Evolutionary conservation across 306 rosid species (phyloP).

Genomic region (Trifolium fragiferum): DNA sequence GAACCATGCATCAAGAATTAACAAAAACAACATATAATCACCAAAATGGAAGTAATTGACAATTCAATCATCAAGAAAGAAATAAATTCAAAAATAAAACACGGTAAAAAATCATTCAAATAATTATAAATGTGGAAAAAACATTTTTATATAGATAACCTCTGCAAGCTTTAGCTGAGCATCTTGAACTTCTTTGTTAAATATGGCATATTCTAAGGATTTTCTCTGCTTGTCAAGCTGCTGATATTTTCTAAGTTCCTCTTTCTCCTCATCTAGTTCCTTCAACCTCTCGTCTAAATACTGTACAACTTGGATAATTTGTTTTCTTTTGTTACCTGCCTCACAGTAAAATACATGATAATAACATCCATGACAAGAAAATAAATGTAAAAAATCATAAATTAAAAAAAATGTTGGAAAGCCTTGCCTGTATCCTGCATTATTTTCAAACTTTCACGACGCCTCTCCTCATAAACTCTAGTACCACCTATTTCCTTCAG

Average conservation of each 20-base stretch:
- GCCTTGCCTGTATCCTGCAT: slow-evolving; percentile 94
- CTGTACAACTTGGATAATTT: slow-evolving; percentile 98
- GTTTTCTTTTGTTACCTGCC: slow-evolving; percentile 89
- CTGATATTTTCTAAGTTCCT: slow-evolving; percentile 91
- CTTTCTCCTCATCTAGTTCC: slow-evolving; percentile 97
- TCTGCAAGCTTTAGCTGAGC: slow-evolving; percentile 85
- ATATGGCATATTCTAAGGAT: slow-evolving; percentile 90
- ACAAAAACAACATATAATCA: slow-evolving; percentile 1
- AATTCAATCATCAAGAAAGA: slow-evolving; percentile 6
- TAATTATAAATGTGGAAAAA: slow-evolving; percentile 24
- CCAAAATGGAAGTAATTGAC: slow-evolving; percentile 20
- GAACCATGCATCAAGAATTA: slow-evolving; percentile 3
- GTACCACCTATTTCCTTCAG: slow-evolving; percentile 99
- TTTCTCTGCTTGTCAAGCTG: slow-evolving; percentile 95
- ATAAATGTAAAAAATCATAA: slow-evolving; percentile 15
- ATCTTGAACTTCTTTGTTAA: slow-evolving; percentile 89
- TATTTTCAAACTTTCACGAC: slow-evolving; percentile 95
- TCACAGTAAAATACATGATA: slow-evolving; percentile 38
- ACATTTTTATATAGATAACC: slow-evolving; percentile 58
- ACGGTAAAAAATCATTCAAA: slow-evolving; percentile 11
- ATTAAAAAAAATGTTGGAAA: slow-evolving; percentile 9
- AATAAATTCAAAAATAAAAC: slow-evolving; percentile 12
- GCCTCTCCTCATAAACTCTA: slow-evolving; percentile 97
- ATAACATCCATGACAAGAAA: slow-evolving; percentile 25
- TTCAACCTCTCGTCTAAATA: slow-evolving; percentile 93